Evolutionary conservation across 345 rosid genomes (phyloP), one percentile per base, ranked within the genome.

Genomic region (Linum lewisii): DNA sequence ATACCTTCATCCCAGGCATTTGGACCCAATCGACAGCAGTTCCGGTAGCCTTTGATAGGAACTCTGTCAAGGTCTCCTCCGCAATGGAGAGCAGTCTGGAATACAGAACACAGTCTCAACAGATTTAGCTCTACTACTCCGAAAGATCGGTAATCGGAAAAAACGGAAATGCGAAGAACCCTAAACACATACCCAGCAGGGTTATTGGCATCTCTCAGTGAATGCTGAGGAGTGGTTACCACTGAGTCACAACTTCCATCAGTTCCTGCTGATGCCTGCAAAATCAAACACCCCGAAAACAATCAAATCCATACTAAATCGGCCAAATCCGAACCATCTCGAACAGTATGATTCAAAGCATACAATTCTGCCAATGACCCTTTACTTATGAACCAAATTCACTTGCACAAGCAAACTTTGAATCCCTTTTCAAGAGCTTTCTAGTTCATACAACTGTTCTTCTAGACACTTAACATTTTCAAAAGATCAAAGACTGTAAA

Each of bases 11-110:
- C 96, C 99, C 99, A 82, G 97, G 97, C 99, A 94, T 86, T 87
- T 94, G 99, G 83, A 94, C 96, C 99, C 99, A 94, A 83, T 94
- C 97, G 66, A 94, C 96, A 87, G 96, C 97, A 81, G 99, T 94
- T 94, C 99, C 99, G 63, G 97, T 94, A 86, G 99, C 99, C 96
- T 94, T 94, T 71, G 97, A 87, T 73, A 94, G 99, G 95, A 94
- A 94, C 91, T 90, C 96, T 81, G 97, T 84, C 91, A 94, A 86
- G 60, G 99, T 88, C 89, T 90, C 96, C 90, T 94, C 97, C 4
- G 99, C 99, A 65, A 94, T 86, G 38, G 97, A 85, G 73, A 94
- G 95, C 81, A 94, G 91, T 78, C 99, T 94, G 80, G 61, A 66
- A 72, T 45, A 63, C 32, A 68, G 70, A 56, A 25, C 44, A 29